Percentiles rank a stretch among this genome's conserved stretches.
These are phyloP conservation scores for Chaetomiaceae sp. DNA, from an alignment of 2,329 filamentous ascomycete genomes.

Conservation along the genomic window DNA sequence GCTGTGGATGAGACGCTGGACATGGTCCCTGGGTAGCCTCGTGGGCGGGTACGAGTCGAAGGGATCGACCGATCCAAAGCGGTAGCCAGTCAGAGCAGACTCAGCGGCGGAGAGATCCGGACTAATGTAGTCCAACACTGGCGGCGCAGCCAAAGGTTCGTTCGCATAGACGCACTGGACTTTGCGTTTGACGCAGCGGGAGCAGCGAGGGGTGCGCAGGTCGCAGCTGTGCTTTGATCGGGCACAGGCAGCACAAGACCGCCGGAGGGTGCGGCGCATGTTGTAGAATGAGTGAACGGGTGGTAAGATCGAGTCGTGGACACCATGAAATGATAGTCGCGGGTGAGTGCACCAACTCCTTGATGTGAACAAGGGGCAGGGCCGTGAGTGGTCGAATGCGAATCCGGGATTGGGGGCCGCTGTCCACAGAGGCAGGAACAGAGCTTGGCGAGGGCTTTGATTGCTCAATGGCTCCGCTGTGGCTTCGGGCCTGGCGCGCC, in stretches of 20 bases:
- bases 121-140: background rate
- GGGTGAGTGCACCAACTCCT: too few species aligned
- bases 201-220: conserved; percentile 49
- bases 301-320: background rate
- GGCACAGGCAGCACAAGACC: conserved; percentile 53
- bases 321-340: too few species aligned
- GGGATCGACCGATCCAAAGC: conserved; percentile 42
- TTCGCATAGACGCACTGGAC: conserved; percentile 49
- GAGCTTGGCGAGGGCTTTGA: background rate
- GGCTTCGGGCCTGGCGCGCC: too few species aligned
- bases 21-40: conserved; percentile 44
- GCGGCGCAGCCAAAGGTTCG: conserved; percentile 37
- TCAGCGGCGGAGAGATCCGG: conserved; percentile 4
- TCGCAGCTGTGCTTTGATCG: conserved; percentile 53
- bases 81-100: conserved; percentile 20
- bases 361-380: too few species aligned
- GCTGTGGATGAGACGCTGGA: conserved; percentile 51
- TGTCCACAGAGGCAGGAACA: too few species aligned
- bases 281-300: background rate
- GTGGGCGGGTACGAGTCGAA: conserved; percentile 54
- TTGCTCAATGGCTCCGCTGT: too few species aligned
- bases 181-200: conserved; percentile 48
- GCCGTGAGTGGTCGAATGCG: background rate
- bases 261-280: conserved; percentile 54
- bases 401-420: background rate